Percentiles rank a stretch among this genome's conserved stretches.
These are phyloP conservation scores for Hemerocallis citrina DNA, from an alignment of 106 monocot species.

Conservation along the genomic window DNA sequence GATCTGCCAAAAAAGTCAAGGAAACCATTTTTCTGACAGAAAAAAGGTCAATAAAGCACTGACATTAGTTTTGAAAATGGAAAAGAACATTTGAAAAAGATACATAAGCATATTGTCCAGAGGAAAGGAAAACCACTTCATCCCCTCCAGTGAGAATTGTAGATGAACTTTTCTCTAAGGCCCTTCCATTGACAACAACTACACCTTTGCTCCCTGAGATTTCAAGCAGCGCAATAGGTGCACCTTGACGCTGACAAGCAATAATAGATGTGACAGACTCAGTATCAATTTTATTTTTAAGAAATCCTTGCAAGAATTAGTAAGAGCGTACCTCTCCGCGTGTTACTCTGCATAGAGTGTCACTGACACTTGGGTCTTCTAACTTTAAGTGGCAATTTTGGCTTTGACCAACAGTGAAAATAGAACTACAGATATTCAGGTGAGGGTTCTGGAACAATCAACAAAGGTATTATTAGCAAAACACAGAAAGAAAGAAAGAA, in stretches of 20 bases:
- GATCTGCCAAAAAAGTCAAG: constrained; percentile 38
- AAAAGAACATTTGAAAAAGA: constrained; percentile 31
- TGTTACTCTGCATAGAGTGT: constrained; percentile 51
- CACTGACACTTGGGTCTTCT: constrained; percentile 33
- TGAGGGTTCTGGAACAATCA: constrained; percentile 46
- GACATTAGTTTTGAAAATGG: not conserved
- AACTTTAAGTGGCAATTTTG: constrained; percentile 44
- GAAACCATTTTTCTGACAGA: constrained; percentile 2
- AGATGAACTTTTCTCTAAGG: constrained; percentile 29
- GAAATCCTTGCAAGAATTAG: not conserved
- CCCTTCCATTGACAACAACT: constrained; percentile 70
- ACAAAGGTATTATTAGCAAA: not conserved
- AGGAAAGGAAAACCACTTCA: constrained; percentile 63
- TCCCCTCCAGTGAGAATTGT: constrained; percentile 51
- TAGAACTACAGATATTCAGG: constrained; percentile 27
- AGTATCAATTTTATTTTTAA: too few relatives aligned
- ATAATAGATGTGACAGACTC: not conserved
- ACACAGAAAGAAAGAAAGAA: too few relatives aligned
- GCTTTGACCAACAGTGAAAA: constrained; percentile 68
- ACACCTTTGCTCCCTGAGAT: constrained; percentile 49
- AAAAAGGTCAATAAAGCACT: not conserved
- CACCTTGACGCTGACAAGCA: constrained; percentile 35
- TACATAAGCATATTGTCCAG: constrained; percentile 84
- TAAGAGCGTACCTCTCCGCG: constrained; percentile 40
- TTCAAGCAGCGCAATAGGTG: constrained; percentile 42